phyloP scores from a whole-genome alignment of 2,329 filamentous ascomycete species.

The Monosporascus sp. region DNA sequence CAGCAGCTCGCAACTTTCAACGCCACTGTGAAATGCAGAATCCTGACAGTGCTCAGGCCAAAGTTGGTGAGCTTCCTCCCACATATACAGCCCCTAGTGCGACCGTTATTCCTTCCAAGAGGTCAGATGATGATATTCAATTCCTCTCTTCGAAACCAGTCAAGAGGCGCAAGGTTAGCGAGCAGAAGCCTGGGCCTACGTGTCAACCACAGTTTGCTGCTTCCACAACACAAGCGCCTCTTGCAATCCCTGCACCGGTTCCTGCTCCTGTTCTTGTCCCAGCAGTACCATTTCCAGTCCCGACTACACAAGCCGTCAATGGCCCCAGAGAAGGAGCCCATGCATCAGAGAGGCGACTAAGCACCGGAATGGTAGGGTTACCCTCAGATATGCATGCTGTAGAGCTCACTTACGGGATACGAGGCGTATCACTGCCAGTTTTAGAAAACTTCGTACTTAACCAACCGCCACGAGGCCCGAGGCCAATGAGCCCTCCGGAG shows the following conservation, averaged over 20 bases:
- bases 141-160: slow-evolving; percentile 40
- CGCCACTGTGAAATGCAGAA: slow-evolving; percentile 1
- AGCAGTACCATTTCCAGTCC: not conserved
- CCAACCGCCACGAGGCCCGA: slow-evolving; percentile 17
- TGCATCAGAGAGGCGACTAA: slow-evolving; percentile 22
- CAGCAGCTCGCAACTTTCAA: slow-evolving; percentile 7
- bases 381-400: slow-evolving; percentile 21
- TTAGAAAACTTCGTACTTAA: slow-evolving; percentile 29
- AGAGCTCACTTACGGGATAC: slow-evolving; percentile 22
- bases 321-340: slow-evolving; percentile 10
- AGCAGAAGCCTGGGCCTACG: slow-evolving; percentile 3
- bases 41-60: slow-evolving; percentile 1
- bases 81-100: not conserved
- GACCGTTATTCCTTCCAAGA: slow-evolving; percentile 19
- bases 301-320: slow-evolving; percentile 1
- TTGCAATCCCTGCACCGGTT: not conserved
- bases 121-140: slow-evolving; percentile 36
- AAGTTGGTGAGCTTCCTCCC: not conserved
- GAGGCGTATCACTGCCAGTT: slow-evolving; percentile 30
- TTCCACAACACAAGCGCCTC: not conserved
- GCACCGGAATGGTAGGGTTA: slow-evolving; percentile 27
- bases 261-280: not conserved
- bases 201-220: slow-evolving; percentile 2
- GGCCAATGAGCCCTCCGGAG: slow-evolving; percentile 25
- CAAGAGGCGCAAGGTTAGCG: slow-evolving; percentile 31